phyloP scores from a whole-genome alignment of 495 filamentous ascomycete species.

The Pyrenula aspistea region DNA sequence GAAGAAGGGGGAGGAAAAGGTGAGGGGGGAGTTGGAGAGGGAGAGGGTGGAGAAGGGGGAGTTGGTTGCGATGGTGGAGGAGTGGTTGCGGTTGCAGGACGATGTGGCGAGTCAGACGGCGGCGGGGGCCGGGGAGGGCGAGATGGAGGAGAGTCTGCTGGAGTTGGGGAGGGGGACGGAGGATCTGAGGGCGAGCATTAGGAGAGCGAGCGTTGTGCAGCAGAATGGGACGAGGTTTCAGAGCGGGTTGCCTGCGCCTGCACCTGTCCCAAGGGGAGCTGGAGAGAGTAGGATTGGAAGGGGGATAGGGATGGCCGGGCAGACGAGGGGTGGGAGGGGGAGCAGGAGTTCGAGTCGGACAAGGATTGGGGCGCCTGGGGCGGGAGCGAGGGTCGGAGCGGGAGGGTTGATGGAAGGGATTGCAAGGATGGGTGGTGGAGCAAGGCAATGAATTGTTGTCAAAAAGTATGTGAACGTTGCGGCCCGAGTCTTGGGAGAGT shows the following conservation, averaged over 20 bases:
- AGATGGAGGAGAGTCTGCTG: background rate
- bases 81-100: conserved; percentile 59
- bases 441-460: background rate
- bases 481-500: too few species aligned
- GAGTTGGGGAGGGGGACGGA: conserved; percentile 22
- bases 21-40: conserved; percentile 50
- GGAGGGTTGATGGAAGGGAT: conserved; percentile 24
- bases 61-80: conserved; percentile 82
- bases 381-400: conserved; percentile 3
- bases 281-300: conserved; percentile 28
- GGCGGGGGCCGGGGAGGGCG: background rate
- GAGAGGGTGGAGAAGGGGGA: conserved; percentile 91
- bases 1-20: conserved; percentile 49
- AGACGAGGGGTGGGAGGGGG: conserved; percentile 12
- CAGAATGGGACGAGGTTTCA: conserved; percentile 6
- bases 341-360: too few species aligned
- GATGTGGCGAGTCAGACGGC: conserved; percentile 16
- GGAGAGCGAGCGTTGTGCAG: conserved; percentile 4
- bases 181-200: conserved; percentile 4
- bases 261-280: conserved; percentile 1
- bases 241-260: conserved; percentile 18
- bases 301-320: conserved; percentile 7
- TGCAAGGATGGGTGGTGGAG: conserved; percentile 30
- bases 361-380: background rate
- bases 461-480: too few species aligned